Evolutionary conservation across 2,329 filamentous ascomycete genomes (phyloP).

Genomic region (Neofusicoccum kwambonambiense): DNA sequence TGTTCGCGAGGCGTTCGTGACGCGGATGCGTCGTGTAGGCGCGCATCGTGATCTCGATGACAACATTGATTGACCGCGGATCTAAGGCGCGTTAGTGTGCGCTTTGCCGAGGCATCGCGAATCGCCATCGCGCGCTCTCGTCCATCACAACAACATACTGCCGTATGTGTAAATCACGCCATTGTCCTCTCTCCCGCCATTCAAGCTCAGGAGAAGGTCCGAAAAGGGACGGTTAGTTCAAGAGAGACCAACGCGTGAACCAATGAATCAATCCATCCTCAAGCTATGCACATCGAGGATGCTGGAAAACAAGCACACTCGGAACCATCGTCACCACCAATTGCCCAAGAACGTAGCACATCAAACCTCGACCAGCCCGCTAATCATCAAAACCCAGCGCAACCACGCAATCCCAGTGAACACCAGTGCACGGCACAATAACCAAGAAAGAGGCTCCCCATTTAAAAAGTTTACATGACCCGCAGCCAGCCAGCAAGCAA

Average conservation of each 20-base stretch:
- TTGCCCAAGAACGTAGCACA: no score
- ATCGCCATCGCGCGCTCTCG: no score
- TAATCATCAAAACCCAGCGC: no score
- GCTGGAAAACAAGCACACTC: no score
- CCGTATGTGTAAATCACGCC: neutral
- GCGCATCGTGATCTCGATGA: neutral
- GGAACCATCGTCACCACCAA: no score
- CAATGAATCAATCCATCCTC: no score
- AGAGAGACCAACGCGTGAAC: no score
- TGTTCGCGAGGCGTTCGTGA: constrained; percentile 12
- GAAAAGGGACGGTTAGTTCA: neutral
- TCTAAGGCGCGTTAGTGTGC: neutral
- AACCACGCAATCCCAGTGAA: neutral
- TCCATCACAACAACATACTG: neutral
- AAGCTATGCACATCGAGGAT: no score
- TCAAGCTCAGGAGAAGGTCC: neutral
- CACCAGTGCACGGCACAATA: neutral
- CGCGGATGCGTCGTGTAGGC: neutral
- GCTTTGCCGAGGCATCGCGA: neutral
- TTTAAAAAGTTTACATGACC: constrained; percentile 13
- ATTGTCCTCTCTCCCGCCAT: neutral
- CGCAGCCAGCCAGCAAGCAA: constrained; percentile 9
- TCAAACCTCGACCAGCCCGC: no score
- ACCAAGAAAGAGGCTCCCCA: constrained; percentile 8
- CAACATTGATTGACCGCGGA: neutral